Evolutionary conservation across 116 monocot species (phyloP).

Genomic region (Cymodocea nodosa): DNA sequence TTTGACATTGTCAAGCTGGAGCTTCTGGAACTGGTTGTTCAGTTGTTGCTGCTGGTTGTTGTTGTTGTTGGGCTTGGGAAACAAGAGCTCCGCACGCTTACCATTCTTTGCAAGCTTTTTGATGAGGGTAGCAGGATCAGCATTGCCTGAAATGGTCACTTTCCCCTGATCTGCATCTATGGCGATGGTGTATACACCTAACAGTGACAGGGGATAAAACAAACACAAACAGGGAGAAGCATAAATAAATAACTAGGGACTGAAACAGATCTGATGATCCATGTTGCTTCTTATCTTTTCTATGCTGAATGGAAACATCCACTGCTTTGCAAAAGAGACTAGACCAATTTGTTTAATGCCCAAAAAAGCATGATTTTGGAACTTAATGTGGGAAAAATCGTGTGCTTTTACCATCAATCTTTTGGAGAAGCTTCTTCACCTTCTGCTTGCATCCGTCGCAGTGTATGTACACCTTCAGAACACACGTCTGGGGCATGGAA

Average conservation of each 20-base stretch:
- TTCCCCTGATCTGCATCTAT: constrained; percentile 58
- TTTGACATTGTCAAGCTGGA: constrained; percentile 30
- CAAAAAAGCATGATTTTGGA: neutral
- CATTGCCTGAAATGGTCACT: constrained; percentile 34
- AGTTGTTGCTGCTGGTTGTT: neutral
- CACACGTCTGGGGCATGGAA: constrained; percentile 14
- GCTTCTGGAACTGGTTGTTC: constrained; percentile 38
- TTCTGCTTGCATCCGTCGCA: constrained; percentile 36
- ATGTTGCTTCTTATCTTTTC: neutral
- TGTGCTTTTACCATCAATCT: constrained; percentile 17
- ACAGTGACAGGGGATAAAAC: neutral
- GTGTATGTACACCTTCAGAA: constrained; percentile 36
- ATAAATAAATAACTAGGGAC: no score
- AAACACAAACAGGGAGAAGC: neutral
- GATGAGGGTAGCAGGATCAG: constrained; percentile 26
- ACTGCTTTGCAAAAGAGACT: neutral
- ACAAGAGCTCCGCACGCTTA: constrained; percentile 47
- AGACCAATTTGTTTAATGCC: neutral
- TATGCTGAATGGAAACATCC: neutral
- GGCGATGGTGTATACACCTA: constrained; percentile 51
- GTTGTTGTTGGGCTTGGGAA: constrained; percentile 13
- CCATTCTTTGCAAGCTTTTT: constrained; percentile 55
- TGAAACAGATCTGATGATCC: constrained; percentile 1
- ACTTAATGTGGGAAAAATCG: neutral
- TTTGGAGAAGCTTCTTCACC: constrained; percentile 35